These are phyloP conservation scores for Cytospora leucostoma DNA, from an alignment of 2,329 filamentous ascomycete genomes.

Conservation along the genomic window DNA sequence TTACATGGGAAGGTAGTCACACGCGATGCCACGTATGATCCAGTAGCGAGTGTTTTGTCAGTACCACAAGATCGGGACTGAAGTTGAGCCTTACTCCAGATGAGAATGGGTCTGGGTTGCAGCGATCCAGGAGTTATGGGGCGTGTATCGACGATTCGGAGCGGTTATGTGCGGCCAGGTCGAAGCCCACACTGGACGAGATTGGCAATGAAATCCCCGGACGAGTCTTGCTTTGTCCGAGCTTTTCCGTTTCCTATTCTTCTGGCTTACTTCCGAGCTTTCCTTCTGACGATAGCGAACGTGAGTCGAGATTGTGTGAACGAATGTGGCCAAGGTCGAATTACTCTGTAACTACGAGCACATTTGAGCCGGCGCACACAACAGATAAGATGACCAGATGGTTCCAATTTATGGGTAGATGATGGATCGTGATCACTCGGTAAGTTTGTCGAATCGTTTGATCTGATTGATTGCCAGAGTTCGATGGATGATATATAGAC, in stretches of 20 bases:
- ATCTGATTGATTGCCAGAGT: conserved; percentile 13
- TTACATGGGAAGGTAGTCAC: conserved; percentile 30
- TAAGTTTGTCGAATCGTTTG: background rate
- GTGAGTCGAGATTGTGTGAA: conserved; percentile 33
- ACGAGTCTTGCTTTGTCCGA: conserved; percentile 16
- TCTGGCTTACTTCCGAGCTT: conserved; percentile 25
- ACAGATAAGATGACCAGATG: background rate
- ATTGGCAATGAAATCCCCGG: conserved; percentile 12
- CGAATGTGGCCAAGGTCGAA: conserved; percentile 32
- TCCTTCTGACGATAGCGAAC: conserved; percentile 41
- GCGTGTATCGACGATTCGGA: conserved; percentile 17
- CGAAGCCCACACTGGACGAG: conserved; percentile 23
- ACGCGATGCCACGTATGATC: conserved; percentile 19
- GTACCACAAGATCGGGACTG: background rate
- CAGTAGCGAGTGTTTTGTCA: conserved; percentile 13
- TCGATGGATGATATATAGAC: conserved; percentile 14
- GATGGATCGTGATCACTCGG: background rate
- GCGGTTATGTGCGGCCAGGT: conserved; percentile 34
- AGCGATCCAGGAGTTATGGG: conserved; percentile 4
- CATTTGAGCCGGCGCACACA: conserved; percentile 15
- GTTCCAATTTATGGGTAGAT: background rate
- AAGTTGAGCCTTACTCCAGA: background rate
- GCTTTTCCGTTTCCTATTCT: conserved; percentile 21
- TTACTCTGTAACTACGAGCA: conserved; percentile 18
- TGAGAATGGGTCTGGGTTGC: conserved; percentile 30